Base-by-base conservation (phyloP, 495 filamentous ascomycete genomes). In the Aspergillus sclerotioniger region DNA sequence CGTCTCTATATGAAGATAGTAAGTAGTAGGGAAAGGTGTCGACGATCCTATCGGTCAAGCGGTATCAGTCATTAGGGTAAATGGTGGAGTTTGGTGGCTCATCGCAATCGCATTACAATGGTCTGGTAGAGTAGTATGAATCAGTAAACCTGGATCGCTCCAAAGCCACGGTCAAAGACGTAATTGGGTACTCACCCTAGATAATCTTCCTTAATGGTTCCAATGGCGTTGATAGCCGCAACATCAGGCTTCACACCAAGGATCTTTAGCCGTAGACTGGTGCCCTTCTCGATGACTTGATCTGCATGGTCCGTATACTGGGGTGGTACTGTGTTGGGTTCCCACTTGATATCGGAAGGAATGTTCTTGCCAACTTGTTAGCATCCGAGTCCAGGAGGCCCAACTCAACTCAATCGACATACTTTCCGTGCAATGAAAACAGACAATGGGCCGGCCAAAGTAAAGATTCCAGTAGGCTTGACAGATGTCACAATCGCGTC, bases 181-280 rank as follows among this genome's bases (percentile, higher is more conserved):
- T 43, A 13, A 28, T n/a, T 31, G 19, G 16, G 15, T 19, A 68
- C 76, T 60, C 60, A 83, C 80, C 81, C 81, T 62, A 83, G 64
- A 57, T 72, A 83, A 66, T 82, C 90, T 72, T 97, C 94, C 76
- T 96, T 96, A 69, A 98, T 96, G 35, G 90, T 98, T 41, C 91
- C 95, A 71, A 98, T 96, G 32, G 93, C 94, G 79, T 88, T 96
- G 82, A 98, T 94, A 63, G 88, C 87, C 25, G 87, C 91, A 46
- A 98, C 90, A 65, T 97, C 94, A 52, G 86, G 90, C 69, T 96
- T 84, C 13, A 92, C 87, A 62, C 95, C 95, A 51, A 96, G 87
- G 49, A 98, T 86, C 74, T 96, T 96, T 57, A 97, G 85, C 15
- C 94, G 89, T 61, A 98, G 81, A 67, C 96, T 92, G 9, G 93